phyloP scores from a whole-genome alignment of 108 stramenopile species.

The Discostella stelligeroides region DNA sequence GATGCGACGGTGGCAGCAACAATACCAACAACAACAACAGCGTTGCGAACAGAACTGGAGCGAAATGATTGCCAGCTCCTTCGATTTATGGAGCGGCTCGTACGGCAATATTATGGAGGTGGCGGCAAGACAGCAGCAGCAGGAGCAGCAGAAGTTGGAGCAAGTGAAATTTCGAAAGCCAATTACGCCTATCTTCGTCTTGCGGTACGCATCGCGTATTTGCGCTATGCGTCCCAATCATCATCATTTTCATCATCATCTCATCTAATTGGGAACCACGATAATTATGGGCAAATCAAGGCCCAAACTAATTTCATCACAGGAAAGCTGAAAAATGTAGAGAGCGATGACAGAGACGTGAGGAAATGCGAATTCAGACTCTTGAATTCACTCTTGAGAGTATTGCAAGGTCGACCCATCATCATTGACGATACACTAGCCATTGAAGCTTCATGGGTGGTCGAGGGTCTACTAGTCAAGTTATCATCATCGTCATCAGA shows the following conservation, averaged over 20 bases:
- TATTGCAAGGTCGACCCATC: too few species aligned
- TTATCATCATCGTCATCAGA: too few species aligned
- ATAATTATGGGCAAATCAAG: neutral
- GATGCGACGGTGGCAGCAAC: neutral
- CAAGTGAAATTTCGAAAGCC: neutral
- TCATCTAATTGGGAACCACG: too few species aligned
- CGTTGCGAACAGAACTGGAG: constrained; percentile 26
- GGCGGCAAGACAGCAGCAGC: neutral
- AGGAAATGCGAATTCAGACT: neutral
- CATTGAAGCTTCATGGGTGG: too few species aligned
- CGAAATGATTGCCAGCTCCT: constrained; percentile 28
- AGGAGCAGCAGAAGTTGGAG: neutral
- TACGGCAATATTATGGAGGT: constrained; percentile 13
- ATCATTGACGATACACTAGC: too few species aligned
- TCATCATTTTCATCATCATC: neutral
- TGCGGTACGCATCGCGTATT: constrained; percentile 22
- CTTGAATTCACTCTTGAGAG: neutral
- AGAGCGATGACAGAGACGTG: neutral
- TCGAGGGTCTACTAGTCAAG: too few species aligned
- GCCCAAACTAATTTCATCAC: neutral
- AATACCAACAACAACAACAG: too few species aligned
- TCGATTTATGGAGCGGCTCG: constrained; percentile 24
- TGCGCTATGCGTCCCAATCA: constrained; percentile 22
- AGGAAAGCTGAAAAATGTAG: neutral
- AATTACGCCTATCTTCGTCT: constrained; percentile 23